Conservation (phyloP, 768 basidiomycete genomes). For the Panellus pusillus region DNA sequence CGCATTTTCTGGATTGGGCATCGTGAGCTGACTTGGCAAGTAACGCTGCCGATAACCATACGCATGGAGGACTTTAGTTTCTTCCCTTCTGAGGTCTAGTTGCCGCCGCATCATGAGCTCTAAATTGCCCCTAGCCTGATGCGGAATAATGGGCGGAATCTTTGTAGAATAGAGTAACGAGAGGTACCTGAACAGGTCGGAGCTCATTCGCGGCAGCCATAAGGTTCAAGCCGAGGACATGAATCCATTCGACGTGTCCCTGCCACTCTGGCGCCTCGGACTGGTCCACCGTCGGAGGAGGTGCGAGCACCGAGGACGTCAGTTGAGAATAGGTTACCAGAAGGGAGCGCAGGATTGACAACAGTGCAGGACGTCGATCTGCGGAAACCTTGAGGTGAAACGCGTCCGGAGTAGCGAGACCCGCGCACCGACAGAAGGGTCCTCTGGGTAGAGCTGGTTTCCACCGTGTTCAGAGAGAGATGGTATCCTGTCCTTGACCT, state of each 20-base stretch:
- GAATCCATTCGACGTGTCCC: slow-evolving; percentile 78
- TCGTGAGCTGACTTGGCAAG: not conserved
- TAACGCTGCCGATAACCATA: slow-evolving; percentile 35
- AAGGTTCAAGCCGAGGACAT: slow-evolving; percentile 77
- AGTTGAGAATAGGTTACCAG: slow-evolving; percentile 78
- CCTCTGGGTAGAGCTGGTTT: slow-evolving; percentile 74
- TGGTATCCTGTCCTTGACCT: slow-evolving; percentile 84
- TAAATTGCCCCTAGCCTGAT: slow-evolving; percentile 75
- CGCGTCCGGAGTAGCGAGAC: not conserved
- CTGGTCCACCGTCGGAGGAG: slow-evolving; percentile 53
- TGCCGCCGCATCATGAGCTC: slow-evolving; percentile 83
- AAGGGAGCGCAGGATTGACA: slow-evolving; percentile 71
- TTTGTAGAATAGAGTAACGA: not conserved
- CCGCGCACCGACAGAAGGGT: slow-evolving; percentile 63
- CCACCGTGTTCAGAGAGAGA: slow-evolving; percentile 82
- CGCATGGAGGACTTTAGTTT: slow-evolving; percentile 70
- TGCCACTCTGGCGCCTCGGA: slow-evolving; percentile 67
- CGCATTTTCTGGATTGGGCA: slow-evolving; percentile 58
- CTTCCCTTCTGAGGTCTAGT: slow-evolving; percentile 69
- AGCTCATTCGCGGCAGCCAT: slow-evolving; percentile 90
- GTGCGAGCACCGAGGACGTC: slow-evolving; percentile 65
- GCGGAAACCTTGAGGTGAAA: slow-evolving; percentile 1
- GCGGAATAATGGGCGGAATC: not conserved
- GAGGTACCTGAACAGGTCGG: slow-evolving; percentile 76
- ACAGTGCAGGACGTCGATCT: slow-evolving; percentile 80